A percentile compares a stretch with the other conserved stretches of the same genome.
Evolutionary conservation across 306 rosid genomes (phyloP).

Genomic region (Cotoneaster glaucophyllus): DNA sequence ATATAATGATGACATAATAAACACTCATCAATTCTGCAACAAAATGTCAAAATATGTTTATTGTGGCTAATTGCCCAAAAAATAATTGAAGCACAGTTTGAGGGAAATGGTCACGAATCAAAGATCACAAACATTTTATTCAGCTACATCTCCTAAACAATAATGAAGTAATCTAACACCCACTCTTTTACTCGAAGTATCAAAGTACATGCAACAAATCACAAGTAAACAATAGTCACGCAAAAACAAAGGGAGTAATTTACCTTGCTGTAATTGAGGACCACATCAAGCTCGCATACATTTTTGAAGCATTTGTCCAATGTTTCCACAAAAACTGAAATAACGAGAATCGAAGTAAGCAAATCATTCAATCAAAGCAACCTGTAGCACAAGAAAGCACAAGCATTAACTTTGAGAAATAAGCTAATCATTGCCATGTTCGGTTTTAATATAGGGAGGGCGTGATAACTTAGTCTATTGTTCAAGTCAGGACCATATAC

Average conservation of each 20-base stretch:
- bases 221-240: conserved; percentile 7
- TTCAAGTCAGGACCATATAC: not conserved
- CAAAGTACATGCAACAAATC: not conserved
- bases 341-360: conserved; percentile 25
- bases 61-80: not conserved
- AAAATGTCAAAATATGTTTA: too few relatives aligned
- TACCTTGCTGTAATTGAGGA: conserved; percentile 91
- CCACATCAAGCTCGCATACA: conserved; percentile 91
- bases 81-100: not conserved
- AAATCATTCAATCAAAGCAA: conserved; percentile 8
- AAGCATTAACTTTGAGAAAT: not conserved
- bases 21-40: too few relatives aligned
- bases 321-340: conserved; percentile 91
- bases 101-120: not conserved
- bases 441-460: too few relatives aligned
- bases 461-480: not conserved
- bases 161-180: not conserved
- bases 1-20: too few relatives aligned
- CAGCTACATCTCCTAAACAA: not conserved
- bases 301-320: conserved; percentile 96
- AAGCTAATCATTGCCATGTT: not conserved
- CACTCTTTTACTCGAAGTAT: not conserved
- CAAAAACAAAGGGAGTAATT: conserved; percentile 7
- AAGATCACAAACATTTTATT: not conserved
- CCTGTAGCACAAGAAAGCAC: not conserved